Evolutionary conservation across 2,329 filamentous ascomycete species (phyloP).

Genomic region (Shiraia bambusicola): DNA sequence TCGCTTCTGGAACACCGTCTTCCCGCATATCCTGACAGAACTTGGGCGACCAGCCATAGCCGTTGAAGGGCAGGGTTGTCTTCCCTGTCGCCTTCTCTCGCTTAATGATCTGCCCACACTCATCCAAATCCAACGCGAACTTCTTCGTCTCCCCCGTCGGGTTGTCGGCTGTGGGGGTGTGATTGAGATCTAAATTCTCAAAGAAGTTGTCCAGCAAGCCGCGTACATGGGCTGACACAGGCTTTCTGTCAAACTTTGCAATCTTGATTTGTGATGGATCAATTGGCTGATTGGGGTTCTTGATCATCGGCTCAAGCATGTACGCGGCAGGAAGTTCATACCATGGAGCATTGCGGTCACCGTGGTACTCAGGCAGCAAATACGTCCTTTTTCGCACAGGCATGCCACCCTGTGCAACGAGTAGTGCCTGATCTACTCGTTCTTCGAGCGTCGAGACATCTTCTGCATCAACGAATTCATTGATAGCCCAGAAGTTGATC

Average conservation of each 20-base stretch:
- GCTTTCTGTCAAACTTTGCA: slow-evolving; percentile 64
- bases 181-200: slow-evolving; percentile 57
- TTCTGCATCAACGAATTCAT: slow-evolving; percentile 60
- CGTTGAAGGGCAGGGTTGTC: slow-evolving; percentile 67
- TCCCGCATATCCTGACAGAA: slow-evolving; percentile 81
- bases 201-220: slow-evolving; percentile 68
- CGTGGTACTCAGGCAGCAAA: slow-evolving; percentile 73
- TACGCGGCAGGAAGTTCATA: slow-evolving; percentile 82
- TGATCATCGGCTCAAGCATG: slow-evolving; percentile 75
- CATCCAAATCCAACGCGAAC: slow-evolving; percentile 62
- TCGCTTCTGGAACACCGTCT: slow-evolving; percentile 24
- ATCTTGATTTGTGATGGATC: slow-evolving; percentile 66
- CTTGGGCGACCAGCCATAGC: slow-evolving; percentile 81
- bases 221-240: slow-evolving; percentile 68
- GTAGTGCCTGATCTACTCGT: slow-evolving; percentile 52
- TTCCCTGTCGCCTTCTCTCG: slow-evolving; percentile 67
- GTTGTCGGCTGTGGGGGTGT: slow-evolving; percentile 51
- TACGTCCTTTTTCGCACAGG: slow-evolving; percentile 60
- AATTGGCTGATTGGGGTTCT: slow-evolving; percentile 74
- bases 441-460: slow-evolving; percentile 62
- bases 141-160: slow-evolving; percentile 30
- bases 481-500: slow-evolving; percentile 69
- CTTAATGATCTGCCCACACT: slow-evolving; percentile 69
- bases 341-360: slow-evolving; percentile 71
- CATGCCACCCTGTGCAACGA: slow-evolving; percentile 30